A percentile compares a stretch with the other conserved stretches of the same genome.
Conservation (phyloP, 1,284 basidiomycete genomes). For the Papiliotrema nemorosa region DNA sequence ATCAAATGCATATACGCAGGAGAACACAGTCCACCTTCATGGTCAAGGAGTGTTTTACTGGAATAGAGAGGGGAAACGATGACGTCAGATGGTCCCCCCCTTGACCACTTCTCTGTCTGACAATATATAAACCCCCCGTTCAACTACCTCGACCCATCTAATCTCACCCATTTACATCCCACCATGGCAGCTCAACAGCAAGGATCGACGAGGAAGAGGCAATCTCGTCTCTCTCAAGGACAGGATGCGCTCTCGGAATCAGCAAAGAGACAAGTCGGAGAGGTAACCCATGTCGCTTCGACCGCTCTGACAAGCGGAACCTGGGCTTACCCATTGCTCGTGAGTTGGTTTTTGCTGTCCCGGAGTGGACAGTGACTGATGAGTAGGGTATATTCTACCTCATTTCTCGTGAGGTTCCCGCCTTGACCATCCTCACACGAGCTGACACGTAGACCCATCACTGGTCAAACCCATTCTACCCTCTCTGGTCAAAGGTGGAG, state of each 20-base stretch:
- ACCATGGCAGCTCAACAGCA: slow-evolving; percentile 1
- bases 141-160: not conserved
- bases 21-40: too few relatives aligned
- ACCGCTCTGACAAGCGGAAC: slow-evolving; percentile 48
- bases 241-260: slow-evolving; percentile 13
- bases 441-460: slow-evolving; percentile 40
- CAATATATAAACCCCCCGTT: too few relatives aligned
- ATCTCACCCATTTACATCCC: not conserved
- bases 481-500: slow-evolving; percentile 39
- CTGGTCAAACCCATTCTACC: slow-evolving; percentile 48
- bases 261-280: slow-evolving; percentile 34
- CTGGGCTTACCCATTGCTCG: slow-evolving; percentile 50
- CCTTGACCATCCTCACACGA: not conserved
- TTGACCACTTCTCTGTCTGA: too few relatives aligned
- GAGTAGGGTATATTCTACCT: slow-evolving; percentile 48
- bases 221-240: not conserved
- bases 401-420: slow-evolving; percentile 27
- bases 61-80: too few relatives aligned
- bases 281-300: slow-evolving; percentile 30
- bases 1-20: too few relatives aligned
- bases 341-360: slow-evolving; percentile 16
- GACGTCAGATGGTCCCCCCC: too few relatives aligned
- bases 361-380: not conserved
- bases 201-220: not conserved
- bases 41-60: too few relatives aligned